These are phyloP conservation scores for Penium margaritaceum DNA, from an alignment of 139 green algal genomes.

Conservation along the genomic window DNA sequence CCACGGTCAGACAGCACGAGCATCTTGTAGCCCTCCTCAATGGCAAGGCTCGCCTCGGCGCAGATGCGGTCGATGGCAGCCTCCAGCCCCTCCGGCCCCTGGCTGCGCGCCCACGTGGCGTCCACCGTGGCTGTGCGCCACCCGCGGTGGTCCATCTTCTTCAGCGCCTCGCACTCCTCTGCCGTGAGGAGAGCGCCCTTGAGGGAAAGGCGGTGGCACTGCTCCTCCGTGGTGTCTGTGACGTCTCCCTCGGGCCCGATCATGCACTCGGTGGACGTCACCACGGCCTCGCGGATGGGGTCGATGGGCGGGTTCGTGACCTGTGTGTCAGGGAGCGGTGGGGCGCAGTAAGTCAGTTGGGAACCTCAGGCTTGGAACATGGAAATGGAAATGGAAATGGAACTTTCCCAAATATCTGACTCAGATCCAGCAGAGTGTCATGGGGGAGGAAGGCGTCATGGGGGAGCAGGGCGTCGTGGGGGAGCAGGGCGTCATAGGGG, in stretches of 20 bases:
- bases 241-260: slow-evolving; percentile 86
- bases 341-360: too few species aligned
- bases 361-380: too few species aligned
- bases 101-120: slow-evolving; percentile 66
- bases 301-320: slow-evolving; percentile 96
- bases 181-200: slow-evolving; percentile 70
- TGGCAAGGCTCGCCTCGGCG: slow-evolving; percentile 61
- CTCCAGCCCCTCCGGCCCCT: slow-evolving; percentile 66
- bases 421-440: too few species aligned
- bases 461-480: too few species aligned
- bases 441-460: too few species aligned
- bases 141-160: slow-evolving; percentile 42
- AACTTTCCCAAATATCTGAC: too few species aligned
- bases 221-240: slow-evolving; percentile 43
- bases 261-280: slow-evolving; percentile 82
- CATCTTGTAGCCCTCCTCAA: slow-evolving; percentile 69
- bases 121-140: slow-evolving; percentile 66
- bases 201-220: slow-evolving; percentile 72
- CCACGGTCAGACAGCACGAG: slow-evolving; percentile 70
- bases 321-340: too few species aligned
- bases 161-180: slow-evolving; percentile 63
- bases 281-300: slow-evolving; percentile 85
- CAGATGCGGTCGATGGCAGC: slow-evolving; percentile 66
- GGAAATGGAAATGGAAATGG: too few species aligned
- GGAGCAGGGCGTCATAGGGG: too few species aligned